Conservation (phyloP, 768 basidiomycete species). For the Mycena chlorophos region DNA sequence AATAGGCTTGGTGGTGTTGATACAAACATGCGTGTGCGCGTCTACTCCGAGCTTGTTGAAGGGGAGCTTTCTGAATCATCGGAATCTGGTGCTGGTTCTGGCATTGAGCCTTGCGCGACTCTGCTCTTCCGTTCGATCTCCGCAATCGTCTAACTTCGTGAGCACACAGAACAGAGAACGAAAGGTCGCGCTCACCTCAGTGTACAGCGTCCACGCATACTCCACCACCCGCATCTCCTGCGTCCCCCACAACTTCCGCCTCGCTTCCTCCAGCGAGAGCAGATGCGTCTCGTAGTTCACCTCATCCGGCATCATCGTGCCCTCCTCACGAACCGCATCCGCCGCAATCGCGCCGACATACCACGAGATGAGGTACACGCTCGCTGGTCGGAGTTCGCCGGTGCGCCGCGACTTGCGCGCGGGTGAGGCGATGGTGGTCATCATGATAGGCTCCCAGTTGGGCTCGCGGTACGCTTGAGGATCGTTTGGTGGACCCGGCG, state of each 20-base stretch:
- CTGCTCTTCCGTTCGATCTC: too few relatives aligned
- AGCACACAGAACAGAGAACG: too few relatives aligned
- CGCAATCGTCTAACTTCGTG: too few relatives aligned
- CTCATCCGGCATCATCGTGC: constrained; percentile 63
- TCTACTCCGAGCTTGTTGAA: too few relatives aligned
- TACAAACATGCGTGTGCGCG: too few relatives aligned
- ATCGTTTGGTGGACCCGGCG: constrained; percentile 39
- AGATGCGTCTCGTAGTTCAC: constrained; percentile 47
- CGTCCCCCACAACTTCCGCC: constrained; percentile 37
- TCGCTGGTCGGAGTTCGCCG: constrained; percentile 28
- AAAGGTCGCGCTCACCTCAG: too few relatives aligned
- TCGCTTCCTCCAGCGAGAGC: constrained; percentile 47
- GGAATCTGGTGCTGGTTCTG: too few relatives aligned
- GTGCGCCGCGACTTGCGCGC: constrained; percentile 8
- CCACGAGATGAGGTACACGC: constrained; percentile 58
- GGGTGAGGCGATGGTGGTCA: constrained; percentile 30
- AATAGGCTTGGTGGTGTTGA: too few relatives aligned
- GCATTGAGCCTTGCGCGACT: too few relatives aligned
- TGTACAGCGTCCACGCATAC: too few relatives aligned
- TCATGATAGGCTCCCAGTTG: constrained; percentile 49
- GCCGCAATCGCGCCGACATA: constrained; percentile 53
- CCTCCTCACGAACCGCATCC: constrained; percentile 49
- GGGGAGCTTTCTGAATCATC: too few relatives aligned
- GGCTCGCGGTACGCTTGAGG: constrained; percentile 6
- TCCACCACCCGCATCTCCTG: too few relatives aligned